Percentiles rank a stretch among this genome's conserved stretches.
Conservation (phyloP, 106 monocot species). For the Chionographis japonica region DNA sequence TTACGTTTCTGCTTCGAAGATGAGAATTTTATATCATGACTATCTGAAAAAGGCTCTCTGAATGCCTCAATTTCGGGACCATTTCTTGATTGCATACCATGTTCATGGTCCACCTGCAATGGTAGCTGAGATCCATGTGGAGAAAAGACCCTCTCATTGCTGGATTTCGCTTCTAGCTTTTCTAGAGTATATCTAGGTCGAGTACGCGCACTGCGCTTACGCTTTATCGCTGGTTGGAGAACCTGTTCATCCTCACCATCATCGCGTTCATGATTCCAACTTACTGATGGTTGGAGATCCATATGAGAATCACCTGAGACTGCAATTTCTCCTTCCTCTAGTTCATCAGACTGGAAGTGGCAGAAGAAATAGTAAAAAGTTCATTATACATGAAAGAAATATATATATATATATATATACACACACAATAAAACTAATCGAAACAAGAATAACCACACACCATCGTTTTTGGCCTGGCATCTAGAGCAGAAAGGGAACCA, state of each 20-base stretch:
- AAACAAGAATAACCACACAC: slow-evolving; percentile 20
- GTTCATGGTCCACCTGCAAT: slow-evolving; percentile 27
- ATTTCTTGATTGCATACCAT: slow-evolving; percentile 27
- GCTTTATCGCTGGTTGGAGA: slow-evolving; percentile 74
- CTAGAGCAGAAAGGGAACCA: slow-evolving; percentile 87
- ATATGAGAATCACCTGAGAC: slow-evolving; percentile 82
- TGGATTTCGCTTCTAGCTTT: slow-evolving; percentile 53
- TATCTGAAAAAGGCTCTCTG: slow-evolving; percentile 24
- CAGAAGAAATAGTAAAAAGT: background rate
- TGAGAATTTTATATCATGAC: slow-evolving; percentile 18
- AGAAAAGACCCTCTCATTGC: slow-evolving; percentile 17
- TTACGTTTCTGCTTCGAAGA: slow-evolving; percentile 40
- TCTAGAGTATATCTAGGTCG: slow-evolving; percentile 53
- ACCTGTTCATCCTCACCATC: slow-evolving; percentile 82
- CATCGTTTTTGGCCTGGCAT: slow-evolving; percentile 61
- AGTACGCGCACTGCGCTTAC: slow-evolving; percentile 78
- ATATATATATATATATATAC: background rate
- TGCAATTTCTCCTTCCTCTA: slow-evolving; percentile 97
- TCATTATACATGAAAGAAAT: slow-evolving; percentile 5
- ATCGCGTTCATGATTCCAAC: slow-evolving; percentile 60
- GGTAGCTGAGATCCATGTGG: slow-evolving; percentile 22
- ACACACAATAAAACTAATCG: background rate
- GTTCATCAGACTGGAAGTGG: slow-evolving; percentile 62
- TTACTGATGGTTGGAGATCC: slow-evolving; percentile 72
- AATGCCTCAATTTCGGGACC: slow-evolving; percentile 31